Evolutionary conservation across 192 early-diverging fungal species (phyloP).

Genomic region (Diversispora epigaea): DNA sequence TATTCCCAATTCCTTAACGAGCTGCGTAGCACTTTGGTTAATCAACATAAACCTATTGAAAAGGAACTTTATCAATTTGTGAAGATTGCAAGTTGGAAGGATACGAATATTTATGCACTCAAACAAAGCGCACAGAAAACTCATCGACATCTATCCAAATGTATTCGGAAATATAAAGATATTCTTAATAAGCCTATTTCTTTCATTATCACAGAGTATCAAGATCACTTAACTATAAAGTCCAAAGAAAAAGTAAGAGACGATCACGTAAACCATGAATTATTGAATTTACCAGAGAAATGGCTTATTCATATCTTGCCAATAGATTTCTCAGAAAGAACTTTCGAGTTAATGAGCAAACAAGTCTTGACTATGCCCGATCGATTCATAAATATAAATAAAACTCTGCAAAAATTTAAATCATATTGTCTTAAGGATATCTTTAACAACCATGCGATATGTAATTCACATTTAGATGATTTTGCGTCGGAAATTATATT

Average conservation of each 20-base stretch:
- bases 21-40: constrained; percentile 58
- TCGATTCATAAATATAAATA: constrained; percentile 45
- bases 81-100: constrained; percentile 95
- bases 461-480: constrained; percentile 43
- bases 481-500: constrained; percentile 56
- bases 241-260: constrained; percentile 5
- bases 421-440: constrained; percentile 43
- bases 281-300: background rate
- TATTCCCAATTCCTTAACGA: constrained; percentile 72
- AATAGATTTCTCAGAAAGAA: constrained; percentile 32
- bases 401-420: constrained; percentile 45
- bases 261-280: background rate
- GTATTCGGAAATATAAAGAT: constrained; percentile 81
- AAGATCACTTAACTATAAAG: constrained; percentile 35
- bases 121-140: constrained; percentile 87
- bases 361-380: constrained; percentile 22
- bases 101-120: constrained; percentile 90
- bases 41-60: constrained; percentile 68
- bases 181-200: constrained; percentile 74
- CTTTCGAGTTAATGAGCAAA: constrained; percentile 9
- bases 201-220: constrained; percentile 60
- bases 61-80: constrained; percentile 93
- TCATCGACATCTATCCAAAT: constrained; percentile 89
- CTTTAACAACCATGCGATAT: constrained; percentile 16
- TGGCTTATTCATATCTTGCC: constrained; percentile 44